Evolutionary conservation across 75 land plant genomes (phyloP), one percentile per base, ranked within the genome.

Genomic region (Isoetes taiwanensis): DNA sequence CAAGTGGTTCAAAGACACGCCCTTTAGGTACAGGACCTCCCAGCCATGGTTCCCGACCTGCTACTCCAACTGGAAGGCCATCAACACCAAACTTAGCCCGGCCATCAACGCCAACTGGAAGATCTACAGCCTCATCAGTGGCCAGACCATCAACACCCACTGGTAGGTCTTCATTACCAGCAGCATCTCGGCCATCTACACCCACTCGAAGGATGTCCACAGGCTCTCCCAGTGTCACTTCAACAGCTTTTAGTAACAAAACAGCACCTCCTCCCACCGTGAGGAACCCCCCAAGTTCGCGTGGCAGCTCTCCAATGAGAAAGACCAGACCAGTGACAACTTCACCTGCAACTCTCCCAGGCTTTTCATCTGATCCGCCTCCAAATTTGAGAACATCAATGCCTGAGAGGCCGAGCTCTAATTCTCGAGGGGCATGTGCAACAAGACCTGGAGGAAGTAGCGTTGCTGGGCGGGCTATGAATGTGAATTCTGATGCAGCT

Each of bases 101-200:
- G 8, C n/a, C 50, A 5, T 46, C 50, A 16, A 46, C 50, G 16
- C 50, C 50, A n/a, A n/a, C n/a, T 6, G 50, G 50, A 46, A 46
- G 38, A 37, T 37, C 38, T 14, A n/a, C n/a, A n/a, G n/a, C n/a
- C n/a, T n/a, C n/a, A n/a, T n/a, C n/a, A n/a, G n/a, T n/a, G n/a
- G n/a, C n/a, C n/a, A n/a, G n/a, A n/a, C n/a, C n/a, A n/a, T n/a
- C n/a, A n/a, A n/a, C n/a, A n/a, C n/a, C n/a, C n/a, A n/a, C n/a
- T n/a, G n/a, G n/a, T n/a, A n/a, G n/a, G n/a, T n/a, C n/a, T n/a
- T n/a, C n/a, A n/a, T n/a, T n/a, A n/a, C n/a, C n/a, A n/a, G n/a
- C n/a, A n/a, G n/a, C n/a, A n/a, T n/a, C n/a, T n/a, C n/a, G n/a
- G n/a, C n/a, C n/a, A n/a, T 37, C 38, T 14, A 37, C 38, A 9